Evolutionary conservation across 75 land plant genomes (phyloP).

Genomic region (Adiantum capillusveneris): DNA sequence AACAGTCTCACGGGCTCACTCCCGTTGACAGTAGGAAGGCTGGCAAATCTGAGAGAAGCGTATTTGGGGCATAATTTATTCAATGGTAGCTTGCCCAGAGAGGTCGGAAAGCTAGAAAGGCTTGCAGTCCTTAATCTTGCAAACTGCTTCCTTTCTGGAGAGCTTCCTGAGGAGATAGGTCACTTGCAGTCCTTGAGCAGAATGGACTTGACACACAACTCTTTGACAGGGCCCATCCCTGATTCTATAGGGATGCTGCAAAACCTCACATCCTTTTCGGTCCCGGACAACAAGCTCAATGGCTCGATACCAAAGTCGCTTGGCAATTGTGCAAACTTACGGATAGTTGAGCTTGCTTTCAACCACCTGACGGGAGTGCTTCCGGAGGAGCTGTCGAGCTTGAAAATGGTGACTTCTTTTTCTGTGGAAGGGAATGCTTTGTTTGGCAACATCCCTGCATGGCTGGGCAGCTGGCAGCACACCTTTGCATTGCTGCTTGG

Average conservation of each 20-base stretch:
- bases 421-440: conserved; percentile 16
- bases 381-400: conserved; percentile 22
- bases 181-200: conserved; percentile 20
- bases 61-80: conserved; percentile 45
- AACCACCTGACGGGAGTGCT: conserved; percentile 43
- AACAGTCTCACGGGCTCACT: conserved; percentile 50
- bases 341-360: conserved; percentile 40
- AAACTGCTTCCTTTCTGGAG: conserved; percentile 32
- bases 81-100: conserved; percentile 36
- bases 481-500: conserved; percentile 11
- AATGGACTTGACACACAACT: conserved; percentile 41
- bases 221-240: conserved; percentile 36
- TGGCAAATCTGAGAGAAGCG: conserved; percentile 34
- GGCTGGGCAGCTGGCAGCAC: conserved; percentile 11
- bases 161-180: conserved; percentile 34
- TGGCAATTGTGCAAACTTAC: conserved; percentile 43
- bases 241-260: conserved; percentile 30
- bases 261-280: conserved; percentile 29
- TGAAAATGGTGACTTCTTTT: conserved; percentile 11
- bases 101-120: conserved; percentile 38
- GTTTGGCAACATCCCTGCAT: conserved; percentile 14
- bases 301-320: conserved; percentile 49
- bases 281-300: conserved; percentile 30
- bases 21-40: conserved; percentile 35
- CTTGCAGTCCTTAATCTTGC: conserved; percentile 30